Percentiles rank a stretch among this genome's conserved stretches.
phyloP scores from a whole-genome alignment of 805 yeast species.

The Suhomyces emberorum region DNA sequence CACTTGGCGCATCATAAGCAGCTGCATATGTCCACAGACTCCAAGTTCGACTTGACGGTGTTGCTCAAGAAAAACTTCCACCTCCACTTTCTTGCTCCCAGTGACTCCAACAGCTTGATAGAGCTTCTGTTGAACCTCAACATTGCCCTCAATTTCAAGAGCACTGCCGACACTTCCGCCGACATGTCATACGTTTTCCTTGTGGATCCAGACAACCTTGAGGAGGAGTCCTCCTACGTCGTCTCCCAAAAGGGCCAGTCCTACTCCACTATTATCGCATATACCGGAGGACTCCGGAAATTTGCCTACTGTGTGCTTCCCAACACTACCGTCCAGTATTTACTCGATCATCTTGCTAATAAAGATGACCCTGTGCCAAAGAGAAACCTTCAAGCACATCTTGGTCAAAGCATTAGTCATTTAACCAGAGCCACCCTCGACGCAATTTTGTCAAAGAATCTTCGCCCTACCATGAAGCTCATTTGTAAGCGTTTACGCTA shows the following conservation, averaged over 20 bases:
- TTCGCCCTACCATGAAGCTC: constrained; percentile 28
- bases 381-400: constrained; percentile 15
- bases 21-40: constrained; percentile 4
- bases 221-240: constrained; percentile 28
- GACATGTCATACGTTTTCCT: constrained; percentile 24
- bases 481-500: constrained; percentile 29
- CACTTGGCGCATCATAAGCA: constrained; percentile 3
- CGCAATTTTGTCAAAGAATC: constrained; percentile 22
- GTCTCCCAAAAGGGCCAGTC: constrained; percentile 24
- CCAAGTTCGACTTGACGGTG: constrained; percentile 31
- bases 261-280: constrained; percentile 30
- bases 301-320: constrained; percentile 38
- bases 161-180: constrained; percentile 8
- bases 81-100: constrained; percentile 30
- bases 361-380: constrained; percentile 4
- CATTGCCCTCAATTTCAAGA: constrained; percentile 30
- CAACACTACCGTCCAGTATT: constrained; percentile 21
- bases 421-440: constrained; percentile 31
- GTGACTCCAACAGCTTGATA: constrained; percentile 30
- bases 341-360: constrained; percentile 21
- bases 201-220: constrained; percentile 12
- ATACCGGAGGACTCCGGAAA: constrained; percentile 41
- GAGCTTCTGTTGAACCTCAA: constrained; percentile 34
- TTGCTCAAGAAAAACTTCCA: constrained; percentile 37
- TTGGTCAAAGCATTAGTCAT: constrained; percentile 11